Conservation (phyloP, 2,329 filamentous ascomycete species). For the Aspergillus sp. region DNA sequence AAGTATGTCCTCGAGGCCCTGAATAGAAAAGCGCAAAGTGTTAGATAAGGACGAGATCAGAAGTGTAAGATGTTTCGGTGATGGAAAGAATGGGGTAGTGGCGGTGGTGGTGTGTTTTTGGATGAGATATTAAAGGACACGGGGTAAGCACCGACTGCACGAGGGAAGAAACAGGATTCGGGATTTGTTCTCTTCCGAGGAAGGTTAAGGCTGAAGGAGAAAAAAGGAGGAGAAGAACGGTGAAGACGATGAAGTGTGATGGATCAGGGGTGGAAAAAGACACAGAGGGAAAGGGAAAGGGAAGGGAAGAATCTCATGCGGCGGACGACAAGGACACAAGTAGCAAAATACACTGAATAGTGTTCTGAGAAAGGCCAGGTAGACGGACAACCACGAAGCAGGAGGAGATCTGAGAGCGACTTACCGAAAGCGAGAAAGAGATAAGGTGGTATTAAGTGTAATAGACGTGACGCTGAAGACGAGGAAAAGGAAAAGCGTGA, state of each 20-base stretch:
- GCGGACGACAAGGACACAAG: not conserved
- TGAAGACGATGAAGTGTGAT: conserved; percentile 5
- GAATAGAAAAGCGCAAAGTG: conserved; percentile 9
- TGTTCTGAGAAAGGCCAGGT: conserved; percentile 2
- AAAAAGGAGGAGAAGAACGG: conserved; percentile 7
- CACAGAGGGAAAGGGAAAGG: conserved; percentile 1
- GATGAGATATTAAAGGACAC: too few species aligned
- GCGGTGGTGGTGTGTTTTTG: too few species aligned
- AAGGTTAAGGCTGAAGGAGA: not conserved
- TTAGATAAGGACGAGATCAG: conserved; percentile 5
- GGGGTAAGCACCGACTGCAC: not conserved
- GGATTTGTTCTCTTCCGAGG: not conserved
- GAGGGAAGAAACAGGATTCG: not conserved
- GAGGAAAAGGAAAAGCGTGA: conserved; percentile 10
- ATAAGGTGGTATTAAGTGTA: conserved; percentile 4
- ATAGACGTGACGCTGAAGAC: conserved; percentile 9
- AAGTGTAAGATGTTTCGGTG: conserved; percentile 2
- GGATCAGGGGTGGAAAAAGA: conserved; percentile 11
- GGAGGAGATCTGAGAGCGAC: conserved; percentile 1
- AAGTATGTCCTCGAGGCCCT: conserved; percentile 15
- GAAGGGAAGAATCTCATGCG: conserved; percentile 3
- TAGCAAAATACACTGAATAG: conserved; percentile 6
- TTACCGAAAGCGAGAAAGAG: conserved; percentile 7
- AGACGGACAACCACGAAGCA: conserved; percentile 1
- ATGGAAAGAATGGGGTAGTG: conserved; percentile 7